Evolutionary conservation across 345 rosid species (phyloP).

Genomic region (Camelina sativa): DNA sequence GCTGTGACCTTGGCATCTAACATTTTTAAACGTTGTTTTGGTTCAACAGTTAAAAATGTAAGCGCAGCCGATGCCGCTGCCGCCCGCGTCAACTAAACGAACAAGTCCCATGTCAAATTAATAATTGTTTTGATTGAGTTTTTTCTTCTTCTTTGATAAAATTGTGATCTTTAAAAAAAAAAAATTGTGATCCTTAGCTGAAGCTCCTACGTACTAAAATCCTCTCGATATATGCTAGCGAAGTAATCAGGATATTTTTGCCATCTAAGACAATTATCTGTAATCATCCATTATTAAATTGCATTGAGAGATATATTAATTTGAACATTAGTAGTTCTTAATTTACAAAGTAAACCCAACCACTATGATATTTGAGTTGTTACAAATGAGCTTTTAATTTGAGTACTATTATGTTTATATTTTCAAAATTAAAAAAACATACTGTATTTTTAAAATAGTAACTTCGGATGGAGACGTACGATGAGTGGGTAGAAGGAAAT

Average conservation of each 20-base stretch:
- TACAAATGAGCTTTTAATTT: neutral
- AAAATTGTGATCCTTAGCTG: neutral
- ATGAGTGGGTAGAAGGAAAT: constrained; percentile 29
- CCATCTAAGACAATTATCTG: neutral
- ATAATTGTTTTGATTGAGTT: neutral
- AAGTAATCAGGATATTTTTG: neutral
- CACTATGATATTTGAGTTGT: neutral
- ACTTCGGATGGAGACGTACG: constrained; percentile 27
- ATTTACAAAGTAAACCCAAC: neutral
- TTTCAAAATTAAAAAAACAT: neutral
- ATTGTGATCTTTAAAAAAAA: no score
- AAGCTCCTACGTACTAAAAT: neutral
- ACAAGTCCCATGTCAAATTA: neutral
- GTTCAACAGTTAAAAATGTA: no score
- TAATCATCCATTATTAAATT: neutral
- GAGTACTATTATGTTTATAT: neutral
- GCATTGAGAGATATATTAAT: neutral
- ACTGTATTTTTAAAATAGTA: neutral
- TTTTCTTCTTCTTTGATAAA: no score
- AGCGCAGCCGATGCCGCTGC: no score
- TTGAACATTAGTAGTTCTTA: neutral
- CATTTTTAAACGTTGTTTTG: no score
- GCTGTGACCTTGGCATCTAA: no score
- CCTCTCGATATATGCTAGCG: neutral
- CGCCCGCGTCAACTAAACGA: no score